phyloP scores from a whole-genome alignment of 352 stramenopile genomes.

The Phytophthora boehmeriae region DNA sequence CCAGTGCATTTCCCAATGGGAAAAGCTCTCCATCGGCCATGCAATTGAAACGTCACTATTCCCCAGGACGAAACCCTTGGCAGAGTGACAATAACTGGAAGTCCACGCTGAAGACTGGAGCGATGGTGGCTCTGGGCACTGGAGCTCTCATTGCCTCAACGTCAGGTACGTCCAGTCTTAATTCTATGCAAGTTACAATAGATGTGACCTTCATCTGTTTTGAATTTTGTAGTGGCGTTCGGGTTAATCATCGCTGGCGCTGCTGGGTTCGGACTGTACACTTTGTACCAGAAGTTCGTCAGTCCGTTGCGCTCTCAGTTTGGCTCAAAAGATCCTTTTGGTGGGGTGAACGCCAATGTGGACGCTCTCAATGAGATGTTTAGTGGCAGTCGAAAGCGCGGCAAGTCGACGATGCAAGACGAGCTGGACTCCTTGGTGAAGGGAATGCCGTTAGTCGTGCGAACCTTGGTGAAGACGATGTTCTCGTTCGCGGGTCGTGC shows the following conservation, averaged over 20 bases:
- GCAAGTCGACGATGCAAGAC: conserved; percentile 24
- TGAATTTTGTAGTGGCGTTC: conserved; percentile 58
- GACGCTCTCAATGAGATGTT: conserved; percentile 59
- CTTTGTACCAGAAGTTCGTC: conserved; percentile 70
- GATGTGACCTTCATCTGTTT: not conserved
- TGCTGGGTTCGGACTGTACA: conserved; percentile 74
- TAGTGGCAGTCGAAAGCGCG: conserved; percentile 25
- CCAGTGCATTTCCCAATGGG: not conserved
- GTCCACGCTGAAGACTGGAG: conserved; percentile 61
- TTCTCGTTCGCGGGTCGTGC: conserved; percentile 67
- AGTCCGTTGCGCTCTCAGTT: conserved; percentile 47
- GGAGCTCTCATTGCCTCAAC: conserved; percentile 62
- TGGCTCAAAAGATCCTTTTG: conserved; percentile 45
- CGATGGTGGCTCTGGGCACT: conserved; percentile 60
- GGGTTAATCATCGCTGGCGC: conserved; percentile 70
- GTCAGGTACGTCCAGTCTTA: conserved; percentile 53
- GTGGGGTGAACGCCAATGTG: conserved; percentile 47
- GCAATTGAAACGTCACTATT: conserved; percentile 38
- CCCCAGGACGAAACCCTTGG: conserved; percentile 47
- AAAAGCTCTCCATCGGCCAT: conserved; percentile 5
- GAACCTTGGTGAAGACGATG: conserved; percentile 65
- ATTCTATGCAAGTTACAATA: not conserved
- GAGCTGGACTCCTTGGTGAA: conserved; percentile 65
- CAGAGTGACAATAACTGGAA: conserved; percentile 52
- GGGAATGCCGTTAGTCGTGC: conserved; percentile 63